Evolutionary conservation across 2,329 filamentous ascomycete genomes (phyloP), one percentile per base, ranked within the genome.

Genomic region (Albophoma yamanashiensis): DNA sequence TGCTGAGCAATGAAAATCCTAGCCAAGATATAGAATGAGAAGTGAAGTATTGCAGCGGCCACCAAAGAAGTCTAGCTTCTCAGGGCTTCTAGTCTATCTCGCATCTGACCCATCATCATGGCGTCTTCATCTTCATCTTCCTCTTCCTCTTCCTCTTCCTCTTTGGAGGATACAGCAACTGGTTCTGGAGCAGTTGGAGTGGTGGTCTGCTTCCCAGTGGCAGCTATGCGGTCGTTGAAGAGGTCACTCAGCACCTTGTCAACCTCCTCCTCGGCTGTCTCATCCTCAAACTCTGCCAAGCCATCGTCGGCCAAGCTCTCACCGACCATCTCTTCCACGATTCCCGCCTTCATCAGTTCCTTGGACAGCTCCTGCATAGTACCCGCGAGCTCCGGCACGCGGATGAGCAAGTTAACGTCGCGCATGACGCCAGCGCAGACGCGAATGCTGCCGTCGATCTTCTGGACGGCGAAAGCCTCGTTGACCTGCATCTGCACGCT

Each of bases 401-500:
- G 82, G 56, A 97, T 85, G 27, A 97, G 79, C 17, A 82, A 83
- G 74, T 97, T 97, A 60, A 97, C 91, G 72, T 97, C 92, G 75
- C 92, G 93, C 94, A 99, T 97, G 66, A 97, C 92, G 53, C 89
- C 89, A 11, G 93, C 92, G 66, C 87, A 90, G 53, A 89, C 88
- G 66, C 85, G 84, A 69, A 99, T 92, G 69, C 88, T 91, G 53
- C 92, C 92, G 76, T 97, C 92, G 64, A 97, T 97, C 80, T 95
- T 96, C 66, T 91, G 87, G 68, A 97, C 88, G 1, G 91, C 90
- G 74, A 97, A 97, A 1, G 94, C 92, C 77, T 97, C 93, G 69
- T 92, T 91, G 69, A 99, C 92, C 76, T 97, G 94, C 92, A 97
- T 96, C 74, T 93, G 88, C 52, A 97, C 93, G 65, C 88, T 92